These are phyloP conservation scores for Jaenimonas drosophilae DNA, from an alignment of 208 protist genomes.

Conservation along the genomic window DNA sequence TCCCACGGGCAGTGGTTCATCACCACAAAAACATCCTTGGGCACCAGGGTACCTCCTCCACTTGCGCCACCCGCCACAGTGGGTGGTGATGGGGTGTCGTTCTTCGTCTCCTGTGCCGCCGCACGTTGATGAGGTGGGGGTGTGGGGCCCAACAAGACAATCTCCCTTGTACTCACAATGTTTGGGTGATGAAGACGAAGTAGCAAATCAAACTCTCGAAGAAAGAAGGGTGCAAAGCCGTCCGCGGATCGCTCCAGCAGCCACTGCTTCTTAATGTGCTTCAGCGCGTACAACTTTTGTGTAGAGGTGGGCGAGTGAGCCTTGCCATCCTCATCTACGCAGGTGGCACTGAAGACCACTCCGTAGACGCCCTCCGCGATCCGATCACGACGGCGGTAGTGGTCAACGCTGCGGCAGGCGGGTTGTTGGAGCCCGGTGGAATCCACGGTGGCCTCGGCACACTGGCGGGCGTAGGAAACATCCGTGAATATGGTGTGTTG, in stretches of 20 bases:
- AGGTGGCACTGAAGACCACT: conserved; percentile 54
- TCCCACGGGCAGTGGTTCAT: conserved; percentile 82
- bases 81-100: background rate
- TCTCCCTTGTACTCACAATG: conserved; percentile 36
- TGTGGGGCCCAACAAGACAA: conserved; percentile 31
- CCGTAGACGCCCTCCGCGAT: conserved; percentile 81
- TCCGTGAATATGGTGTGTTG: conserved; percentile 12
- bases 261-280: conserved; percentile 76
- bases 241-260: conserved; percentile 57
- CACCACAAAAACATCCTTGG: conserved; percentile 68
- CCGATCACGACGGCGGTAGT: conserved; percentile 29
- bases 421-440: conserved; percentile 19
- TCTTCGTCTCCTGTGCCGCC: background rate
- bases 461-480: conserved; percentile 8
- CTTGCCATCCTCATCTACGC: conserved; percentile 1
- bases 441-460: conserved; percentile 12
- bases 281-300: conserved; percentile 43
- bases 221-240: conserved; percentile 74
- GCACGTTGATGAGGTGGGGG: background rate
- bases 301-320: background rate
- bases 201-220: conserved; percentile 80
- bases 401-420: conserved; percentile 49
- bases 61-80: background rate
- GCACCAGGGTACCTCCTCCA: background rate
- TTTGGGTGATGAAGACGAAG: conserved; percentile 74